Base-by-base conservation (phyloP, 768 basidiomycete species). In the Tephrocybe sp. region DNA sequence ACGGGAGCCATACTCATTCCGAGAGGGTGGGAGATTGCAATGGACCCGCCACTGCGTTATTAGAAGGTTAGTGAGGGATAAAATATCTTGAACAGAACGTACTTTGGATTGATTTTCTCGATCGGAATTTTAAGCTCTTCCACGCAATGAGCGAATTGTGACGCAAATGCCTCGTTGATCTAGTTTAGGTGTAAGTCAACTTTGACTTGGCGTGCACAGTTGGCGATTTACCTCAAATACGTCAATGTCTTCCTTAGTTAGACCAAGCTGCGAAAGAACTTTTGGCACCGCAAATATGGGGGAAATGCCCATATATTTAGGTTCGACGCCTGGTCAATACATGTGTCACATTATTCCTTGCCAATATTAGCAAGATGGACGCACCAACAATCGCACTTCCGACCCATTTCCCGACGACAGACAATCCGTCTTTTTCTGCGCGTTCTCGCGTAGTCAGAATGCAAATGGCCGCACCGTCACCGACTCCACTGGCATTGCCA, bases 101-200 rank as follows among this genome's bases (percentile, higher is more conserved):
- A 83, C 89, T 92, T 85, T 40, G 89, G 83, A 62, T 97, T 97
- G 59, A 94, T 86, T 66, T 86, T 93, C 58, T 83, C 79, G 15
- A 88, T 83, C 2, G 86, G 82, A 37, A 96, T 76, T 22, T 76
- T 72, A 21, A 95, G 77, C 60, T 91, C 74, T 60, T 95, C 87
- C 7, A 95, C 83, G 44, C 90, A 94, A 69, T 93, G 88, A n/a
- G 89, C 90, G 52, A 92, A 95, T 62, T 96, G 93, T 1, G 90
- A 93, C 0, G 92, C 92, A 53, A 95, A 96, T 0, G 93, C 93
- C 67, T 94, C 89, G 49, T 92, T 92, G 55, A 90, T 87, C 89
- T 92, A 53, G 9, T 51, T 24, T 11, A 30, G 15, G 9, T 26
- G 9, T 21, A 44, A 19, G 16, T 35, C 45, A 40, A 45, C 18